phyloP scores from a whole-genome alignment of 208 protist genomes.

The Trichomonas gallinae region DNA sequence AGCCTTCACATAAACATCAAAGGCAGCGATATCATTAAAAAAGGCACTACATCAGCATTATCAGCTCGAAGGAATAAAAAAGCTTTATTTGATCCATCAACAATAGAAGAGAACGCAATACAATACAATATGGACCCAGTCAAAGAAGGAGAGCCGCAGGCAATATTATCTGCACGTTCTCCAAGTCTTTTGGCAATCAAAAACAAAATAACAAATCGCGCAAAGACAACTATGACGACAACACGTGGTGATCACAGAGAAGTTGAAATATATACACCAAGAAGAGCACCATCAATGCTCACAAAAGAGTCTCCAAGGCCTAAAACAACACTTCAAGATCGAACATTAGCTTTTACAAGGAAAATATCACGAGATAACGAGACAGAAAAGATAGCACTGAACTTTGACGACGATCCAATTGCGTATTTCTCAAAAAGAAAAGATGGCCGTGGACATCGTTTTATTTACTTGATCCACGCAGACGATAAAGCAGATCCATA shows the following conservation, averaged over 20 bases:
- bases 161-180: neutral
- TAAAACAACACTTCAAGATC: neutral
- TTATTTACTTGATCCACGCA: neutral
- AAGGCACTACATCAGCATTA: neutral
- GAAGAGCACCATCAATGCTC: neutral
- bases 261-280: neutral
- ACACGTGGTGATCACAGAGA: neutral
- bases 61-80: neutral
- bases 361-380: neutral
- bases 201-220: neutral
- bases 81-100: neutral
- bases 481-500: neutral
- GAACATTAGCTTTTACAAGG: too few relatives aligned
- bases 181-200: neutral
- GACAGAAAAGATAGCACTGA: neutral
- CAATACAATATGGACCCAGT: neutral
- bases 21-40: neutral
- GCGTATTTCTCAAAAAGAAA: constrained; percentile 11
- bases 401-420: neutral
- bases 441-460: neutral
- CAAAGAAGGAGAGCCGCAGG: neutral
- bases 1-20: neutral
- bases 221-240: neutral
- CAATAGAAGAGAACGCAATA: neutral
- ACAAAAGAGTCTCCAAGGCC: neutral